phyloP scores from a whole-genome alignment of 306 rosid species.

The Rosa chinensis region DNA sequence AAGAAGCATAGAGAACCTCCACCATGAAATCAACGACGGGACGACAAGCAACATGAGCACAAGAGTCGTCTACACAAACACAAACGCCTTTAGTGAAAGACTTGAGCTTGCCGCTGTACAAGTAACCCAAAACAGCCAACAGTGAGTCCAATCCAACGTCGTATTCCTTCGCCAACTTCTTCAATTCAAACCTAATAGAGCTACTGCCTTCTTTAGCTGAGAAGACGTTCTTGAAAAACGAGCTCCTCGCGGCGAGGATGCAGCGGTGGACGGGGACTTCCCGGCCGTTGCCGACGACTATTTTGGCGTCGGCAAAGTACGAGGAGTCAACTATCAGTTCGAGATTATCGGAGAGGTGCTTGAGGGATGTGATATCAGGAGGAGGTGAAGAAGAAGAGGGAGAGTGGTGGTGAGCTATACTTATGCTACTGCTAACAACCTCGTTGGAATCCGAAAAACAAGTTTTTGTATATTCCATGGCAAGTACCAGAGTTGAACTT shows the following conservation, averaged over 20 bases:
- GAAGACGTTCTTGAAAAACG: slow-evolving; percentile 42
- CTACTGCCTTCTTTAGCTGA: neutral
- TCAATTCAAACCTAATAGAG: slow-evolving; percentile 30
- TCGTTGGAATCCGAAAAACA: slow-evolving; percentile 42
- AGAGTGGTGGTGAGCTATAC: slow-evolving; percentile 7
- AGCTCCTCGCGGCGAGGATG: slow-evolving; percentile 49
- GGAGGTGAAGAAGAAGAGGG: slow-evolving; percentile 15
- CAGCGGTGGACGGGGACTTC: slow-evolving; percentile 56
- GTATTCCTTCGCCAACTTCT: slow-evolving; percentile 48
- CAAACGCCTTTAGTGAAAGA: slow-evolving; percentile 32
- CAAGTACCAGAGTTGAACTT: neutral
- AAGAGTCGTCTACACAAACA: slow-evolving; percentile 55
- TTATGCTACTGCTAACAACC: slow-evolving; percentile 33
- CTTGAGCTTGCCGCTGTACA: slow-evolving; percentile 51
- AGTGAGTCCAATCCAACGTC: slow-evolving; percentile 48
- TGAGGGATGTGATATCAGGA: slow-evolving; percentile 27
- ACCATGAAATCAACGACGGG: slow-evolving; percentile 55
- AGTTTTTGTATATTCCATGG: slow-evolving; percentile 22
- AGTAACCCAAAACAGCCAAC: slow-evolving; percentile 41
- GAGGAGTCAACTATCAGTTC: slow-evolving; percentile 28
- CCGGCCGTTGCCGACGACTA: slow-evolving; percentile 21
- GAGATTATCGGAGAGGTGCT: slow-evolving; percentile 46
- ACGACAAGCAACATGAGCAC: slow-evolving; percentile 53
- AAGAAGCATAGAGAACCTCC: slow-evolving; percentile 52
- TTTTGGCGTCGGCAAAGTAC: slow-evolving; percentile 44